Evolutionary conservation across 2,329 filamentous ascomycete species (phyloP).

Genomic region (Calonectria montana): DNA sequence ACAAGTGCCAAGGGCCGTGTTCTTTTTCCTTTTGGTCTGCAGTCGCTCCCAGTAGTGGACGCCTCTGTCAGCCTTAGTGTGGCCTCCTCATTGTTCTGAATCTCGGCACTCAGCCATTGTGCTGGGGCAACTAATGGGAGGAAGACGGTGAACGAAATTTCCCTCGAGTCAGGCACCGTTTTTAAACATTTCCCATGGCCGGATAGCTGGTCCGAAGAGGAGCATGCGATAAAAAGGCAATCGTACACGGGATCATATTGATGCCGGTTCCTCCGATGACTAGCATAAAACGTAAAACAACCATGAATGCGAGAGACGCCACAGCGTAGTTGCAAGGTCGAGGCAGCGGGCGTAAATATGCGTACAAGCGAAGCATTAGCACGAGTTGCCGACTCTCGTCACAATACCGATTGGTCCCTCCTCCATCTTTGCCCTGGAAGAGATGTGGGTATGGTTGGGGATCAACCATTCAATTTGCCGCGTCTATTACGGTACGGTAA

Average conservation of each 20-base stretch:
- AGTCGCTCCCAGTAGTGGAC: not conserved
- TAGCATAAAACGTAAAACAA: not conserved
- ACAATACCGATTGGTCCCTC: conserved; percentile 20
- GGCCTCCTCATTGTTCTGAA: not conserved
- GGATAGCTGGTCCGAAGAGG: not conserved
- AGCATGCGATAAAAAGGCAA: not conserved
- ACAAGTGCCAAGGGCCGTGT: not conserved
- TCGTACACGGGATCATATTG: not conserved
- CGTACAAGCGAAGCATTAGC: conserved; percentile 22
- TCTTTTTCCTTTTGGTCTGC: not conserved
- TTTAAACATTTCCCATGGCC: not conserved
- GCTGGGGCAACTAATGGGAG: not conserved
- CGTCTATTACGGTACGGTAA: conserved; percentile 9
- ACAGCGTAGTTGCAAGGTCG: conserved; percentile 2
- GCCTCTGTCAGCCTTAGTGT: not conserved
- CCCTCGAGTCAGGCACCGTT: not conserved
- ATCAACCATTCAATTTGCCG: conserved; percentile 27
- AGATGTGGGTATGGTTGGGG: conserved; percentile 16
- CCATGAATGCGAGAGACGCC: not conserved
- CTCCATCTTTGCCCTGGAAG: conserved; percentile 10
- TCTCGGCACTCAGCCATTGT: too few species aligned
- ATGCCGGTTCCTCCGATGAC: not conserved
- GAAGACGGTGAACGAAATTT: not conserved
- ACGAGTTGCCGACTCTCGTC: conserved; percentile 21
- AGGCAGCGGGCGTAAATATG: conserved; percentile 22